Evolutionary conservation across 2,329 filamentous ascomycete species (phyloP), one percentile per base, ranked within the genome.

Genomic region (Nemania bipapillata): DNA sequence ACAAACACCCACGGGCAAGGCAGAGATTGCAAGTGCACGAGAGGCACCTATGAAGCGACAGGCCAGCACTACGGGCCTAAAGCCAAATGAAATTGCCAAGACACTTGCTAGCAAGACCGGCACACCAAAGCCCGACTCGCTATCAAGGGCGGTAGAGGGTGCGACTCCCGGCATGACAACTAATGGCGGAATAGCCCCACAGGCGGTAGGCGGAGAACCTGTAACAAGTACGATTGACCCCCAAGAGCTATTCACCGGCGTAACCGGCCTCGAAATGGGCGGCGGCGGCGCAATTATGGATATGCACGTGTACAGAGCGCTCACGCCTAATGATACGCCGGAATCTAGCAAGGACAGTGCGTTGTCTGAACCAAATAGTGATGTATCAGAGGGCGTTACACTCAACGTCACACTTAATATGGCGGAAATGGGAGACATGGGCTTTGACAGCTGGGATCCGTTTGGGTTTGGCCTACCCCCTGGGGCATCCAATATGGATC

Each of bases 301-400:
- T 69, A 83, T 86, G 75, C 82, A 79, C 62, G 79, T 86, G 8
- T 89, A 87, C 73, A 84, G 85, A 22, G 83, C 85, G 0, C 79
- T 86, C 65, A 88, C 88, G 26, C 87, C 88, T 0, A 88, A 89
- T 68, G 87, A 90, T 74, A 90, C 89, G 7, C 89, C 88, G 0
- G 88, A 90, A 72, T 90, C 88, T 1, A 87, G 83, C 77, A 89
- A 89, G 76, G 87, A 90, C 65, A 85, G 84, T 72, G 84, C 86
- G 3, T 77, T 81, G 8, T 89, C 88, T 47, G 88, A 90, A 73
- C 86, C 87, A 9, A 89, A 85, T 69, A 90, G 87, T 74, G 88
- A 90, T 72, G 85, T 90, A 20, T 84, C 86, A 2, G 88, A 90
- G 65, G 82, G 81, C 4, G 82, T 84, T 3, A 77, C 80, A 17